Evolutionary conservation across 805 yeast genomes (phyloP).

Genomic region (Alloascoidea africana): DNA sequence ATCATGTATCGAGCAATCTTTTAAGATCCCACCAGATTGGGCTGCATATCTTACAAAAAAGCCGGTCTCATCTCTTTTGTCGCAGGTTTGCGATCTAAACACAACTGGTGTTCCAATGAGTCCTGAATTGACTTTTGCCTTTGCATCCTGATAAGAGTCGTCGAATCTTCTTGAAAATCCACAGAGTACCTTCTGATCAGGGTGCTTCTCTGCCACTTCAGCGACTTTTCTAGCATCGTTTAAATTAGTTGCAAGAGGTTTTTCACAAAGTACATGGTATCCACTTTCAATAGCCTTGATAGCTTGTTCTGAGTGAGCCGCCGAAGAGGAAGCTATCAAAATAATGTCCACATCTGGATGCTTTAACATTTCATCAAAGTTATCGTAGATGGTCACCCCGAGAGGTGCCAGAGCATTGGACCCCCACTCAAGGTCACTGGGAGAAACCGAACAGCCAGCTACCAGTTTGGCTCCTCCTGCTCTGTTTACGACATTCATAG

Average conservation of each 20-base stretch:
- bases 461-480: too few relatives aligned
- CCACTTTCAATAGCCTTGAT: slow-evolving; percentile 6
- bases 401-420: slow-evolving; percentile 7
- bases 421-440: slow-evolving; percentile 9
- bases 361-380: slow-evolving; percentile 6
- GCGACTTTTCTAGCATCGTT: slow-evolving; percentile 5
- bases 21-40: slow-evolving; percentile 12
- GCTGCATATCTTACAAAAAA: slow-evolving; percentile 9
- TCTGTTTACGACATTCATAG: too few relatives aligned
- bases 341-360: slow-evolving; percentile 7
- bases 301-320: slow-evolving; percentile 8
- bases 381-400: slow-evolving; percentile 8
- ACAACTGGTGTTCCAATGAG: slow-evolving; percentile 5
- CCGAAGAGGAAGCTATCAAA: slow-evolving; percentile 7
- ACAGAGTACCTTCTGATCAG: slow-evolving; percentile 6
- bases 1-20: slow-evolving; percentile 12
- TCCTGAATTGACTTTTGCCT: slow-evolving; percentile 5
- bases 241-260: slow-evolving; percentile 6
- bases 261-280: slow-evolving; percentile 8
- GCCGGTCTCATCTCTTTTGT: slow-evolving; percentile 5
- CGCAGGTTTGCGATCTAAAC: slow-evolving; percentile 6
- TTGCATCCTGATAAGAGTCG: slow-evolving; percentile 6
- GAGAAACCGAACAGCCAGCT: slow-evolving; percentile 9
- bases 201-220: slow-evolving; percentile 5
- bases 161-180: slow-evolving; percentile 7